Evolutionary conservation across 441 rosid species (phyloP).

Genomic region (Gossypium gossypioides): DNA sequence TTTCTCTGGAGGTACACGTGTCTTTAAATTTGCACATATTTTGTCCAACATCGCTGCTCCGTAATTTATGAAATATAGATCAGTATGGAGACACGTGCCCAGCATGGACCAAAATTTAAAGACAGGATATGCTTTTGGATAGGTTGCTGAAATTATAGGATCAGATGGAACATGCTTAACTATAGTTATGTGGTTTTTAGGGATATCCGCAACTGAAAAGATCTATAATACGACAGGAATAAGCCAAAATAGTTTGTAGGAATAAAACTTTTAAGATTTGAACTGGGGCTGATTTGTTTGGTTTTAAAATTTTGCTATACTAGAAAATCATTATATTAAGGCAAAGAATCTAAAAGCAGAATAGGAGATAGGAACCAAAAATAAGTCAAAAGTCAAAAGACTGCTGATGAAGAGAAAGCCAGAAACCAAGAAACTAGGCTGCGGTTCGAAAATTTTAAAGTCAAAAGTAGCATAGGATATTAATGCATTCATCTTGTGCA

Average conservation of each 20-base stretch:
- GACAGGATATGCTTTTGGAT: not conserved
- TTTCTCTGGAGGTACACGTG: constrained; percentile 66
- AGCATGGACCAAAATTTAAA: not conserved
- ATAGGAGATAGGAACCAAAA: not conserved
- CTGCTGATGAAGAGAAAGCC: not conserved
- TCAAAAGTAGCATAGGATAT: not conserved
- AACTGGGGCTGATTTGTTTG: not conserved
- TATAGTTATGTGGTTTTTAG: not conserved
- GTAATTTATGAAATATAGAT: not conserved
- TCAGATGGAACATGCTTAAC: not conserved
- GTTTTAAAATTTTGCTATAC: not conserved
- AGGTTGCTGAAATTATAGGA: not conserved
- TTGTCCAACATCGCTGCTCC: not conserved
- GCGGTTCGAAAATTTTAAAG: not conserved
- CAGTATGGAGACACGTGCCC: not conserved
- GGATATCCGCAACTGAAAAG: not conserved
- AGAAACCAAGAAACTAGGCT: not conserved
- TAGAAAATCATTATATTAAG: not conserved
- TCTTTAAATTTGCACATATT: constrained; percentile 7
- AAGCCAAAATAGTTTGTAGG: not conserved
- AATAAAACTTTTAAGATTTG: not conserved
- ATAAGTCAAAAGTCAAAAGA: not conserved
- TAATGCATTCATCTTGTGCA: constrained; percentile 26
- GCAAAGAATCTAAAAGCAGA: not conserved
- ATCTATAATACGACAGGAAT: not conserved